Conservation (phyloP, 2,329 filamentous ascomycete genomes). For the Apiospora rasikravindrae region DNA sequence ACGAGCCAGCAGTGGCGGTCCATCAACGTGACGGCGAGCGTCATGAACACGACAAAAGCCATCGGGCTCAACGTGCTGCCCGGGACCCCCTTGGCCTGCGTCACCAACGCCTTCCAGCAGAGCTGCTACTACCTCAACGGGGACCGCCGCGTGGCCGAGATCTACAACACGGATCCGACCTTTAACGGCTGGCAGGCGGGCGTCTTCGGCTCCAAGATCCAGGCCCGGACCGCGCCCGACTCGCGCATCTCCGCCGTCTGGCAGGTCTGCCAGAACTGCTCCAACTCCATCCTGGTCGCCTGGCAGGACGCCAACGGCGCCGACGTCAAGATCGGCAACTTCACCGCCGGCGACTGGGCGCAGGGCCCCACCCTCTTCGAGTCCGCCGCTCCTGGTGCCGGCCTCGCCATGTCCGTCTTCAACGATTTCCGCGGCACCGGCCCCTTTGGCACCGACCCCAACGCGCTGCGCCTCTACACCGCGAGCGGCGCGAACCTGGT, state of each 20-base stretch:
- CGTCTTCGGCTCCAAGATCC: conserved; percentile 17
- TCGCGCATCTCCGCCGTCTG: conserved; percentile 25
- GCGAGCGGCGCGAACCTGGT: conserved; percentile 20
- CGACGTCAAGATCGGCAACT: conserved; percentile 24
- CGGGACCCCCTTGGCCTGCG: conserved; percentile 24
- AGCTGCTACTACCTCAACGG: conserved; percentile 25
- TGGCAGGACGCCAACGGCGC: conserved; percentile 24
- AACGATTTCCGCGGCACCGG: conserved; percentile 21
- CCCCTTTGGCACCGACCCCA: conserved; percentile 20
- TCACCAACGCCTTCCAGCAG: conserved; percentile 24
- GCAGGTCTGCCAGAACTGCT: conserved; percentile 26
- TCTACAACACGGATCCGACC: conserved; percentile 22
- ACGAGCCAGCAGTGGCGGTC: conserved; percentile 19
- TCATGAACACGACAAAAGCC: conserved; percentile 20
- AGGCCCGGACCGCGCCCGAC: conserved; percentile 17
- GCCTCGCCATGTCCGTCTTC: conserved; percentile 24
- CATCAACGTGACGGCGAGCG: conserved; percentile 23
- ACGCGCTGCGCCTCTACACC: conserved; percentile 22
- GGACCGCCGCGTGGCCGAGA: conserved; percentile 22
- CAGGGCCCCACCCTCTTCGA: conserved; percentile 15
- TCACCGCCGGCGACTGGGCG: conserved; percentile 22
- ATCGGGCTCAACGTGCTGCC: conserved; percentile 23
- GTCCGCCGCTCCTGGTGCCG: conserved; percentile 22
- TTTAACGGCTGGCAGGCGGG: conserved; percentile 22
- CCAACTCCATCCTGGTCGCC: conserved; percentile 24